Evolutionary conservation across 495 filamentous ascomycete species (phyloP).

Genomic region (Aspergillus ellipticus): DNA sequence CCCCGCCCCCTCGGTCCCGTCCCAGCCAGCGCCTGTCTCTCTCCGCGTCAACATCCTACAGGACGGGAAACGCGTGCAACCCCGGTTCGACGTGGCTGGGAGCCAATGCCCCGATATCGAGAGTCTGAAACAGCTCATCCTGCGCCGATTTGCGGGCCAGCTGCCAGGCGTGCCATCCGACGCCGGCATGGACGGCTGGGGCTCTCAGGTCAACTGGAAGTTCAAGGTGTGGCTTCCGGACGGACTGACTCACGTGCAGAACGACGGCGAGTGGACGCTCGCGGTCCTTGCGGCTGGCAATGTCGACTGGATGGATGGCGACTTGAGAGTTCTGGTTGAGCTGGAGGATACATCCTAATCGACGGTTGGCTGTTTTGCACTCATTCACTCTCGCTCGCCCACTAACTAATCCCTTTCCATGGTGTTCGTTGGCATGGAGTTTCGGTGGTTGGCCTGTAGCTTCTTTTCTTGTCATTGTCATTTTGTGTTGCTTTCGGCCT

Average conservation of each 20-base stretch:
- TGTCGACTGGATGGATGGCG: conserved; percentile 52
- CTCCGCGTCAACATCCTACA: conserved; percentile 42
- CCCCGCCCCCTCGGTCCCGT: conserved; percentile 3
- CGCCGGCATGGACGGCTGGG: conserved; percentile 17
- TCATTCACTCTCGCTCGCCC: too few species aligned
- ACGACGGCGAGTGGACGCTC: conserved; percentile 44
- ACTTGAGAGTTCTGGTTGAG: conserved; percentile 46
- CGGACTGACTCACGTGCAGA: conserved; percentile 34
- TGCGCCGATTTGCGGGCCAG: conserved; percentile 32
- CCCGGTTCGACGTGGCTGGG: conserved; percentile 36
- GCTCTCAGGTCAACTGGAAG: conserved; percentile 26
- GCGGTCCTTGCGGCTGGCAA: conserved; percentile 39
- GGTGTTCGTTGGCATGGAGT: too few species aligned
- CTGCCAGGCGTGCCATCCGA: conserved; percentile 24
- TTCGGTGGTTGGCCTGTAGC: too few species aligned
- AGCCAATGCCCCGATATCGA: conserved; percentile 34
- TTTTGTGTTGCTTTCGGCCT: too few species aligned
- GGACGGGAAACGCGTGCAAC: conserved; percentile 39
- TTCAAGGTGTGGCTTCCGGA: conserved; percentile 41
- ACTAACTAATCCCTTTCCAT: too few species aligned
- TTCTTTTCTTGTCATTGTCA: too few species aligned
- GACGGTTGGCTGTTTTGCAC: too few species aligned
- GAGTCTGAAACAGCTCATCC: conserved; percentile 27
- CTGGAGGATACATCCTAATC: conserved; percentile 13
- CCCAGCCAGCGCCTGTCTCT: conserved; percentile 20